Evolutionary conservation across 2,329 filamentous ascomycete genomes (phyloP).

Genomic region (Zasmidium cellare): DNA sequence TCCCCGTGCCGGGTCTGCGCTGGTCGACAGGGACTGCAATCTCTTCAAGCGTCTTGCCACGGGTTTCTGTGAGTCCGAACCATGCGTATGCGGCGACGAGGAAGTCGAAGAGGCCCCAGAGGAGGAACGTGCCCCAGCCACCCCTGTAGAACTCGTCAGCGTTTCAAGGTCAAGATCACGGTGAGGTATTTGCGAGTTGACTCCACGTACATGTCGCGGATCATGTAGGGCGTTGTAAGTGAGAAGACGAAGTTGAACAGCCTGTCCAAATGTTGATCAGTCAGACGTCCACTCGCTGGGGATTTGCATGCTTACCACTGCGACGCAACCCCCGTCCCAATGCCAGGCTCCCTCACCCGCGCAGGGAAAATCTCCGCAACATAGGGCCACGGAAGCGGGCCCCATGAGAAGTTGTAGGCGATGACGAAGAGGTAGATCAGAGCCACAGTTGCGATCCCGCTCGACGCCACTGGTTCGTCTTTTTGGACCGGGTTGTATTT

Average conservation of each 20-base stretch:
- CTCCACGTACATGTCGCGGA: constrained; percentile 45
- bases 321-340: constrained; percentile 50
- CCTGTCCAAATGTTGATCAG: neutral
- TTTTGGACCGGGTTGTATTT: constrained; percentile 26
- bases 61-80: constrained; percentile 37
- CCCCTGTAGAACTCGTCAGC: too few species aligned
- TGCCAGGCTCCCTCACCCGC: constrained; percentile 50
- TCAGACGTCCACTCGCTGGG: too few species aligned
- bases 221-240: constrained; percentile 51
- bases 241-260: constrained; percentile 51
- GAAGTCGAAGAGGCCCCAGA: constrained; percentile 49
- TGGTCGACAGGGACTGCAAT: constrained; percentile 13
- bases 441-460: constrained; percentile 52
- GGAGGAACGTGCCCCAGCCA: constrained; percentile 50
- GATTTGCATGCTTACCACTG: constrained; percentile 43
- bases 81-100: constrained; percentile 42
- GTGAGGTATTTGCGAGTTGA: too few species aligned
- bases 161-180: too few species aligned
- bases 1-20: neutral
- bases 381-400: constrained; percentile 42
- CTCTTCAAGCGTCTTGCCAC: constrained; percentile 36
- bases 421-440: constrained; percentile 59
- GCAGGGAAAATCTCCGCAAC: constrained; percentile 52
- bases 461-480: constrained; percentile 24
- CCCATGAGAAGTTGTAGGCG: constrained; percentile 55